Percentiles rank a stretch among this genome's conserved stretches.
phyloP scores from a whole-genome alignment of 805 yeast species.

The Pichia deserticola region DNA sequence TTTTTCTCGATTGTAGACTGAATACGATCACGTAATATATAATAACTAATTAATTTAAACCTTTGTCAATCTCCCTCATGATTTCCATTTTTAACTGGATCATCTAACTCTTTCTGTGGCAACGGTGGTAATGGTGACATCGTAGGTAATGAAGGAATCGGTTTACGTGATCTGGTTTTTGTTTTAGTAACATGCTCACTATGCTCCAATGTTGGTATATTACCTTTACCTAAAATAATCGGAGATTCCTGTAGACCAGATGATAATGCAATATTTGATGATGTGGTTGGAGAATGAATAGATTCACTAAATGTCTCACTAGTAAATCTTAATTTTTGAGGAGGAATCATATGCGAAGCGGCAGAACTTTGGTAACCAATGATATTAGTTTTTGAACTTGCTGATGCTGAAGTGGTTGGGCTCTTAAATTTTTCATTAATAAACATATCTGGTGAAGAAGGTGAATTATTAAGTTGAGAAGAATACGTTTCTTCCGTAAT shows the following conservation, averaged over 20 bases:
- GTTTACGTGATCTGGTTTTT: background rate
- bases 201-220: background rate
- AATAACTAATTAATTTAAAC: no score
- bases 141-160: background rate
- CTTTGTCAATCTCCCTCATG: no score
- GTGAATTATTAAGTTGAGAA: constrained; percentile 7
- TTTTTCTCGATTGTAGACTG: no score
- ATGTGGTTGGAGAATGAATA: background rate
- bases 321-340: background rate
- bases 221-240: background rate
- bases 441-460: constrained; percentile 20
- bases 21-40: no score
- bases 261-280: background rate
- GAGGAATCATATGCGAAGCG: background rate
- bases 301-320: background rate
- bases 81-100: no score
- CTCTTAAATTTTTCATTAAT: constrained; percentile 18
- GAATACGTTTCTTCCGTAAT: constrained; percentile 1
- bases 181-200: background rate
- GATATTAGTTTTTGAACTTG: background rate
- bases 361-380: background rate
- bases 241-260: background rate
- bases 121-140: background rate
- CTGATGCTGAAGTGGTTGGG: background rate
- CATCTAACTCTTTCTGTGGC: background rate